A percentile compares a stretch with the other conserved stretches of the same genome.
phyloP scores from a whole-genome alignment of 139 green algal species.

The Astrephomene gubernaculifera region DNA sequence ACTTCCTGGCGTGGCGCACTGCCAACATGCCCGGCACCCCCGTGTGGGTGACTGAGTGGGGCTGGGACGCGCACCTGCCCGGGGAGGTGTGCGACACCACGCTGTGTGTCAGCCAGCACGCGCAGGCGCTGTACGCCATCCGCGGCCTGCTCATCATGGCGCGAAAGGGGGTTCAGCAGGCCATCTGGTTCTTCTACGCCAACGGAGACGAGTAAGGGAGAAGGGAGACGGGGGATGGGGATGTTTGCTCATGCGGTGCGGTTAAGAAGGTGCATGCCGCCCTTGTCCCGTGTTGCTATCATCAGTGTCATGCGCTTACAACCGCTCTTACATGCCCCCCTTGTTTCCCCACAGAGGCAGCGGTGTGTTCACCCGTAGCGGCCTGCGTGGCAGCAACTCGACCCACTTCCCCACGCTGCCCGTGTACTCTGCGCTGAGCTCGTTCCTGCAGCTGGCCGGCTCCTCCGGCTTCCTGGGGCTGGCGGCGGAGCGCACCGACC shows the following conservation, averaged over 20 bases:
- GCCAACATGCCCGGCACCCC: constrained; percentile 49
- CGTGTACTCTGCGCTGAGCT: not conserved
- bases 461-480: constrained; percentile 31
- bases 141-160: constrained; percentile 42
- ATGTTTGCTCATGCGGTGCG: no score
- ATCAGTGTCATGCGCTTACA: no score
- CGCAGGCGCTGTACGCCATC: constrained; percentile 45
- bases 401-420: constrained; percentile 15
- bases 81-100: constrained; percentile 36
- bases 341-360: not conserved
- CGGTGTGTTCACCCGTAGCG: constrained; percentile 11
- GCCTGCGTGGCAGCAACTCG: constrained; percentile 24
- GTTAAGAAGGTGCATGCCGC: no score
- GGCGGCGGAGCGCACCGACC: not conserved
- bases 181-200: constrained; percentile 54
- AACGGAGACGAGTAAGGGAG: constrained; percentile 20
- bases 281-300: no score
- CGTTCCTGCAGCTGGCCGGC: constrained; percentile 32
- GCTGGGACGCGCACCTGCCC: constrained; percentile 45
- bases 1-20: constrained; percentile 46
- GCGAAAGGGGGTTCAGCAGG: constrained; percentile 35
- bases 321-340: no score
- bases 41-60: constrained; percentile 53
- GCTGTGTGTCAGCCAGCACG: constrained; percentile 47
- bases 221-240: no score